Base-by-base conservation (phyloP, 2,329 filamentous ascomycete species). In the Botrytis fragariae region DNA sequence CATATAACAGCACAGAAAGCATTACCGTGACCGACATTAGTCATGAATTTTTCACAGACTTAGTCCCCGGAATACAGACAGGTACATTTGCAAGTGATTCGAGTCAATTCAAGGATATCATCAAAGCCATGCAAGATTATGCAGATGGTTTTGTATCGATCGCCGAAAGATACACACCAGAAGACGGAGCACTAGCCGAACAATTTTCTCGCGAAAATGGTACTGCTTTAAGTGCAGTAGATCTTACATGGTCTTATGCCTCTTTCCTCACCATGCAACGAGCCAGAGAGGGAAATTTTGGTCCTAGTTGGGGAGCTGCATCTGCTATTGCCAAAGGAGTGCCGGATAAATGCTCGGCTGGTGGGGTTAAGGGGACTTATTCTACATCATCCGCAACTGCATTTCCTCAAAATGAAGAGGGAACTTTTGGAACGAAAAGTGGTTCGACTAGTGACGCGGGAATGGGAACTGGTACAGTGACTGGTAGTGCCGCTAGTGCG, bases 241-340 rank as follows among this genome's bases (percentile, higher is more conserved):
- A 93, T 75, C 83, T 93, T 29, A 93, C 91, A 4, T 93, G 91
- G 91, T 92, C 90, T 0, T 93, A 92, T 77, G 90, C 91, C 1
- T 86, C 90, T 0, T 90, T 93, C 81, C 83, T 93, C 71, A 90
- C 90, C 1, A 87, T 88, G 67, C 82, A 84, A 42, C 85, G 86
- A 64, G 86, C 90, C 44, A 86, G 89, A 62, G 84, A 85, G 44
- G 86, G 86, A 20, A 78, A 86, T 32, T 82, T 88, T 25, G 88
- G 89, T 0, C 81, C 84, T 0, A 85, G 86, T 14, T 92, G 90
- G 89, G 84, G 84, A 25, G 84, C 81, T 45, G 76, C 81, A 29
- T 78, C 83, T 22, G 83, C 83, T 16, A 78, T 83, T 22, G 83
- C 83, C 6, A 67, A 71, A 29, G 45, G 45, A 37, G 22, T 71